Conservation (phyloP, 2,329 filamentous ascomycete genomes). For the Chlorencoelia australis region DNA sequence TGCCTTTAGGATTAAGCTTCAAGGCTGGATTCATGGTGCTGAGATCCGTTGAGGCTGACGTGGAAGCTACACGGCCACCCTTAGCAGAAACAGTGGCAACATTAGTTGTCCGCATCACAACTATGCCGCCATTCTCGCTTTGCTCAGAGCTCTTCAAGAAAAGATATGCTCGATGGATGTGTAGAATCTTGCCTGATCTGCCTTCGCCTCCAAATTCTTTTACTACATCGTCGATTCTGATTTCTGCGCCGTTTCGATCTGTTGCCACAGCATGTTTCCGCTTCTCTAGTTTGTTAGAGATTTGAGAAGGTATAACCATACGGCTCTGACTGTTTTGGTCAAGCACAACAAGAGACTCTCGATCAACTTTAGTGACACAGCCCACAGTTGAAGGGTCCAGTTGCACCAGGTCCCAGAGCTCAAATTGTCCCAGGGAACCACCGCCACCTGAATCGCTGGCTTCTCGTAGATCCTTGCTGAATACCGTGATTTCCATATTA, state of each 20-base stretch:
- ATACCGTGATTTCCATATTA: constrained; percentile 90
- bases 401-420: constrained; percentile 88
- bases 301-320: constrained; percentile 79
- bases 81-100: constrained; percentile 91
- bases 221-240: constrained; percentile 82
- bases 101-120: constrained; percentile 76
- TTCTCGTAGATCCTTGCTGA: constrained; percentile 91
- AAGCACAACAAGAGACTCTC: constrained; percentile 79
- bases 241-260: constrained; percentile 87
- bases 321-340: constrained; percentile 82
- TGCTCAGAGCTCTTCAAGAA: constrained; percentile 80
- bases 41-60: constrained; percentile 61
- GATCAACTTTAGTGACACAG: constrained; percentile 89
- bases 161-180: constrained; percentile 86
- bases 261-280: constrained; percentile 81
- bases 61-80: constrained; percentile 64
- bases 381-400: constrained; percentile 87
- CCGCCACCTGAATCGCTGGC: constrained; percentile 86
- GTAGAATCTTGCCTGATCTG: constrained; percentile 78
- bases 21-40: constrained; percentile 87
- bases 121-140: constrained; percentile 81
- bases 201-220: constrained; percentile 82
- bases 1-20: constrained; percentile 53
- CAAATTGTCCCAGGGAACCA: constrained; percentile 76
- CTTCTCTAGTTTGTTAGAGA: constrained; percentile 77